Base-by-base conservation (phyloP, 805 yeast genomes). In the Wickerhamiella nectarea region DNA sequence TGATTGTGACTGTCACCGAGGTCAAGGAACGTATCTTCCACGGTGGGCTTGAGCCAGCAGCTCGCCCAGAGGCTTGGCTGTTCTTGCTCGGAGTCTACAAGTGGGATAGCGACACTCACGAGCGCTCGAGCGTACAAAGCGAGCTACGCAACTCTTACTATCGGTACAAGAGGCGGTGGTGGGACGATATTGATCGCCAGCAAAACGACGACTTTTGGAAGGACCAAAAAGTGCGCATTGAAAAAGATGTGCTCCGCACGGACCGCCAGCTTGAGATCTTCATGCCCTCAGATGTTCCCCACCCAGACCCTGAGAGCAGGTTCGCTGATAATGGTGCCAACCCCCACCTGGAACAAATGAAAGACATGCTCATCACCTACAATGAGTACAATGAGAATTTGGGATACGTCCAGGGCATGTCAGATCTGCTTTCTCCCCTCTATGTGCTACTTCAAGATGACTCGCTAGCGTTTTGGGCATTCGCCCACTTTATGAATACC, bases 341-440 rank as follows among this genome's bases (percentile, higher is more conserved):
- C 58, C 78, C 83, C 9, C 86, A 91, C 60, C 65, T 91, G 46
- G 69, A 74, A 48, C 71, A 65, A 41, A 63, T 91, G 64, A 72
- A 84, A 52, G 86, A 81, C 52, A 80, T 91, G 48, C 67, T 91
- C 33, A 69, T 86, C 45, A 83, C 96, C 0, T 89, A 80, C 56
- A 89, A 91, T 59, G 86, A 82, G 60, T 71, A 78, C 58, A 87
- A 91, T 59, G 68, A 66, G 37, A 80, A 85, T 52, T 63, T 91
- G 52, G 98, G 98, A 0, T 91, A 91, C 56, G 95, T 91, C 15
- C 99, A 91, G 64, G 99, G 99, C 1, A 91, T 91, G 99, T 76
- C 91, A 8, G 99, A 91, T 60, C 65, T 91, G 41, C 65, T 91
- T 29, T 80, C 95, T 0, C 96, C 96, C 0, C 62, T 91, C 2